Conservation (phyloP, 768 basidiomycete genomes). For the Rhizopogon sp. region DNA sequence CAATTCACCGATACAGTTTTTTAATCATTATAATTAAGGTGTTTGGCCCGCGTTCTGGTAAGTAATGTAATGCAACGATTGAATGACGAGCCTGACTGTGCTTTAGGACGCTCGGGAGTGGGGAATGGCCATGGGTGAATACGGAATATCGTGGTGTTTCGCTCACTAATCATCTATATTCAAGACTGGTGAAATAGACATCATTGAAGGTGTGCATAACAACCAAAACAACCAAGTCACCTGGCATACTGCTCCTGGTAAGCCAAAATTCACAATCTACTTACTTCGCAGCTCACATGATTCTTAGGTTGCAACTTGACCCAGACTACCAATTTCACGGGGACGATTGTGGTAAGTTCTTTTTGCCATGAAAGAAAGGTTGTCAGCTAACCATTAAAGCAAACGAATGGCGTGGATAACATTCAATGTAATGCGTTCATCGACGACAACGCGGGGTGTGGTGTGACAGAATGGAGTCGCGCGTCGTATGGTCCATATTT, state of each 20-base stretch:
- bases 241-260: conserved; percentile 69
- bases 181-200: conserved; percentile 77
- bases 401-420: conserved; percentile 46
- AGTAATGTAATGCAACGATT: conserved; percentile 1
- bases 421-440: conserved; percentile 48
- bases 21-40: conserved; percentile 31
- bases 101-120: conserved; percentile 37
- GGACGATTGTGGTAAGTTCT: conserved; percentile 52
- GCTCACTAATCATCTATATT: conserved; percentile 8
- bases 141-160: background rate
- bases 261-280: background rate
- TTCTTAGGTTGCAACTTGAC: conserved; percentile 53
- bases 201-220: conserved; percentile 82
- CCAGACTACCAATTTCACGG: conserved; percentile 52
- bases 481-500: conserved; percentile 83
- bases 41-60: conserved; percentile 86
- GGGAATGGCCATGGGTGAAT: conserved; percentile 61
- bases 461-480: conserved; percentile 71
- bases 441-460: conserved; percentile 68
- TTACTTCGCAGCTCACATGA: background rate
- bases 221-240: conserved; percentile 83
- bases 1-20: background rate
- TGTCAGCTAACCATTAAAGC: conserved; percentile 22
- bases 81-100: background rate
- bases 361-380: background rate